phyloP scores from a whole-genome alignment of 192 early-diverging fungal genomes.

The Chytriomyces hyalinus region DNA sequence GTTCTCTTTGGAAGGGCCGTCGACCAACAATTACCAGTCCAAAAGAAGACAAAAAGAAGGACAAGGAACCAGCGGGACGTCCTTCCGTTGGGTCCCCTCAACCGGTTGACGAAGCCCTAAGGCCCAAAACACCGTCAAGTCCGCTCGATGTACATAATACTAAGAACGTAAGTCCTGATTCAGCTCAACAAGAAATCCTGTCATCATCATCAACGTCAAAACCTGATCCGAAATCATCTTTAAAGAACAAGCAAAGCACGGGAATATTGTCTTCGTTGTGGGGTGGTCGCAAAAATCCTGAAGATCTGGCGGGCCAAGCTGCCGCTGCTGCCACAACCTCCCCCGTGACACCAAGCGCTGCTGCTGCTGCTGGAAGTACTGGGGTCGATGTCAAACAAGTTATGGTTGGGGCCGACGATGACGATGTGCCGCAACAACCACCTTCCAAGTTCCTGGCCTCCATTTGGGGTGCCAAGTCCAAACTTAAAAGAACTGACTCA shows the following conservation, averaged over 20 bases:
- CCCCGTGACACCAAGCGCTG: not conserved
- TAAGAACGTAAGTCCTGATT: constrained; percentile 7
- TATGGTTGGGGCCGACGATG: constrained; percentile 28
- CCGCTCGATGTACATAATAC: not conserved
- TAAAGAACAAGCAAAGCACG: constrained; percentile 30
- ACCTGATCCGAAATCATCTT: constrained; percentile 15
- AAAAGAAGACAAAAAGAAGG: not conserved
- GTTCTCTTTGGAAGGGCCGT: not conserved
- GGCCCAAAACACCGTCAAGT: not conserved
- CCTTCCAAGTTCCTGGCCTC: constrained; percentile 28
- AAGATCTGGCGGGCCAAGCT: not conserved
- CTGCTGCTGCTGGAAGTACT: not conserved
- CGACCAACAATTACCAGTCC: not conserved
- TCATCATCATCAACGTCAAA: not conserved
- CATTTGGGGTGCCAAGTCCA: constrained; percentile 32
- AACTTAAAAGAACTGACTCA: constrained; percentile 19
- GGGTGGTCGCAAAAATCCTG: constrained; percentile 9
- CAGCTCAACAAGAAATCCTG: not conserved
- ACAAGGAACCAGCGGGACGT: not conserved
- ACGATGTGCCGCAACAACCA: constrained; percentile 16
- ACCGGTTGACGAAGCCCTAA: not conserved
- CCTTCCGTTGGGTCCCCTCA: not conserved
- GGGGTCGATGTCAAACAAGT: not conserved
- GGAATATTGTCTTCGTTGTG: constrained; percentile 24
- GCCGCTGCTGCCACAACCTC: not conserved